A percentile compares a stretch with the other conserved stretches of the same genome.
phyloP scores from a whole-genome alignment of 768 basidiomycete species.

The Tricholoma hemisulphureum region DNA sequence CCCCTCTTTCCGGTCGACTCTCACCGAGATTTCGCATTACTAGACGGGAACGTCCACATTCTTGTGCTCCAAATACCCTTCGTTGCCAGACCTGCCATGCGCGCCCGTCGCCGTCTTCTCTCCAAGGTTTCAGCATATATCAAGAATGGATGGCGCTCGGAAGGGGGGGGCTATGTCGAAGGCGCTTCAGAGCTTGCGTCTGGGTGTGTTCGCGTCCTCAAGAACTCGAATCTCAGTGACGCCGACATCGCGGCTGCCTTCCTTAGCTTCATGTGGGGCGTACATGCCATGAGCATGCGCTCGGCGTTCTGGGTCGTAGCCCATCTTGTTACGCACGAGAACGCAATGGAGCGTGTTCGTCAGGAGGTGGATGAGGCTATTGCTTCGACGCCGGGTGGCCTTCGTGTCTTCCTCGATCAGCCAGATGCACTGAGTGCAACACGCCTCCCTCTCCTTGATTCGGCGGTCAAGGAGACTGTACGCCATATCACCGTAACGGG shows the following conservation, averaged over 20 bases:
- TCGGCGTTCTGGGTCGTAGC: constrained; percentile 1
- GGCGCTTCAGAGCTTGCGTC: constrained; percentile 1
- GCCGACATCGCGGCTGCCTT: background rate
- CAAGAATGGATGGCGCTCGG: background rate
- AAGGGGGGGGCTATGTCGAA: background rate
- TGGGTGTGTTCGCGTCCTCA: background rate
- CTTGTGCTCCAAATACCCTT: background rate
- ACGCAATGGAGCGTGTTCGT: background rate
- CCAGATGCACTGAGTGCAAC: background rate
- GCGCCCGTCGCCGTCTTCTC: background rate
- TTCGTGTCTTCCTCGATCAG: background rate
- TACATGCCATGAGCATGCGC: constrained; percentile 1
- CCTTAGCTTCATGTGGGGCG: background rate
- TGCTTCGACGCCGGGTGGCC: background rate
- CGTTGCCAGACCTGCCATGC: background rate
- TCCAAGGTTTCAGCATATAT: background rate
- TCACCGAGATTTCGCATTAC: background rate
- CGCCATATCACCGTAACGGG: constrained; percentile 1
- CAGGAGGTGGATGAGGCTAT: background rate
- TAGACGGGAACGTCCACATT: background rate
- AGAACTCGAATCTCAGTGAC: background rate
- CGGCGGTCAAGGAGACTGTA: background rate
- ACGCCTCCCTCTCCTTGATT: background rate
- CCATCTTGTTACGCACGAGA: background rate
- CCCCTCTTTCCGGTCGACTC: constrained; percentile 1